Evolutionary conservation across 2,329 filamentous ascomycete species (phyloP), one percentile per base, ranked within the genome.

Genomic region (Arthrinium phaeospermum): DNA sequence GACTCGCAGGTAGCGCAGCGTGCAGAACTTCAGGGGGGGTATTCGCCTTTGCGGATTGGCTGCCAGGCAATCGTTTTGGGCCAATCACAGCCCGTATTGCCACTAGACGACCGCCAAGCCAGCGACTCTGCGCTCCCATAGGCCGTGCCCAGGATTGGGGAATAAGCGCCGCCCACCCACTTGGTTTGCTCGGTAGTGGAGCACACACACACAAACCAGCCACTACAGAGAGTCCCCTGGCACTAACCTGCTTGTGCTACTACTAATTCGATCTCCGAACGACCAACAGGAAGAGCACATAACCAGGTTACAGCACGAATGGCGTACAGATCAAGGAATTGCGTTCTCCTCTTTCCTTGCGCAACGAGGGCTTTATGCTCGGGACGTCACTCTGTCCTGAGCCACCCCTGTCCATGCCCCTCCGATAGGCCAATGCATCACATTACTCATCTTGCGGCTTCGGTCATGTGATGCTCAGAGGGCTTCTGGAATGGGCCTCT

Each of bases 381-480:
- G 16, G 53, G 53, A 61, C 53, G 53, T 61, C 53, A 61, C 53
- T 61, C 16, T 61, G 30, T 24, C 12, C 53, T 22, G 34, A n/a
- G 30, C 10, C 10, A 64, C 57, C 57, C 53, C 19, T 64, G 57
- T 64, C 22, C 57, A n/a, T 37, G 3, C 12, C n/a, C 19, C 57
- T 64, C 57, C 67, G 27, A 69, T 69, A 69, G 67, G 67, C 27
- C 67, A 46, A 49, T 69, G 45, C 45, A 49, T 69, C 67, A 69
- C 67, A 37, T 69, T 49, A 69, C 67, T 69, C 67, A 69, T 69
- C 67, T 69, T 37, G 6, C 67, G 6, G 45, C 67, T 34, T 46
- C 67, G 27, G n/a, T 69, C 67, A 69, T 30, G 45, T 69, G 67
- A 69, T 37, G 45, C 44, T 45, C 27, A 37, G 27, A 46, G 19